A percentile compares a stretch with the other conserved stretches of the same genome.
Conservation (phyloP, 352 stramenopile species). For the Pythium volutum region DNA sequence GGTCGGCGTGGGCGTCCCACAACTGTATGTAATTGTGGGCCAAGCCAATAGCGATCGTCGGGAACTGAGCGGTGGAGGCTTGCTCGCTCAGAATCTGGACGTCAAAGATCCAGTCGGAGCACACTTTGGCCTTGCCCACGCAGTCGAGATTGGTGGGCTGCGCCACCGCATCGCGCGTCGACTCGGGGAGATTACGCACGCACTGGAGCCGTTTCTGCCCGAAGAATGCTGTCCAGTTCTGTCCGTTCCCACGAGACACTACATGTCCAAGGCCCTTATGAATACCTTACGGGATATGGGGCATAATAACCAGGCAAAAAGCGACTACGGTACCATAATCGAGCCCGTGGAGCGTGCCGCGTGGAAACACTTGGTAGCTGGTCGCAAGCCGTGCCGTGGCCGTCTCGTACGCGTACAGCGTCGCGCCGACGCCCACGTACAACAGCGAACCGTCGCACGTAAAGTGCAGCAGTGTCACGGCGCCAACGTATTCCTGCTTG, state of each 20-base stretch:
- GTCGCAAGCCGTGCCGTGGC: constrained; percentile 42
- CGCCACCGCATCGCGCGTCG: constrained; percentile 17
- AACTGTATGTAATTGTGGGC: constrained; percentile 86
- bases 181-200: constrained; percentile 49
- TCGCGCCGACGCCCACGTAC: constrained; percentile 66
- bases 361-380: constrained; percentile 43
- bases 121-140: constrained; percentile 54
- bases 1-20: constrained; percentile 45
- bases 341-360: constrained; percentile 73
- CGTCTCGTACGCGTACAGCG: constrained; percentile 64
- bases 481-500: constrained; percentile 77
- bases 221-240: constrained; percentile 57
- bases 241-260: constrained; percentile 7
- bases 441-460: constrained; percentile 63
- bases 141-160: constrained; percentile 20
- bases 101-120: constrained; percentile 85
- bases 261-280: neutral
- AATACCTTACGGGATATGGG: neutral
- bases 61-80: constrained; percentile 8
- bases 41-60: constrained; percentile 58
- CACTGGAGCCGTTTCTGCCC: constrained; percentile 77
- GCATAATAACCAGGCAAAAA: too few species aligned
- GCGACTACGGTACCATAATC: constrained; percentile 37
- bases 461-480: constrained; percentile 82
- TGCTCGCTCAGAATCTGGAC: constrained; percentile 54